Evolutionary conservation across 2,329 filamentous ascomycete genomes (phyloP).

Genomic region (Penicillium sp.): DNA sequence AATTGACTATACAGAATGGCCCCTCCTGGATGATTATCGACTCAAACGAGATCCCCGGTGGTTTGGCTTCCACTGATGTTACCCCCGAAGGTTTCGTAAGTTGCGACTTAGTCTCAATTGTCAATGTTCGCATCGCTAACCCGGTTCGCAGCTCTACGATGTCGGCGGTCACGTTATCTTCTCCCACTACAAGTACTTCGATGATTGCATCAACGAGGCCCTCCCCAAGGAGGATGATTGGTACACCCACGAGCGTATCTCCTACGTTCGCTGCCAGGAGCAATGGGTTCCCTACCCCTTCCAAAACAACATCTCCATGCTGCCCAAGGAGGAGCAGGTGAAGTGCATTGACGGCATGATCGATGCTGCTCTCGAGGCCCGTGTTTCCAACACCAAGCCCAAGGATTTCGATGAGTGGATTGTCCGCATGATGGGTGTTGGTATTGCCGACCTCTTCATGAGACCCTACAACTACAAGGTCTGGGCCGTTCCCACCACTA

Average conservation of each 20-base stretch:
- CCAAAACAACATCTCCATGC: constrained; percentile 99
- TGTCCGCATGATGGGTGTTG: constrained; percentile 81
- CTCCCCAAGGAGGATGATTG: constrained; percentile 92
- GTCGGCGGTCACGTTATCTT: constrained; percentile 98
- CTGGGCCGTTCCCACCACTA: constrained; percentile 96
- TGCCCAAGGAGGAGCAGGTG: constrained; percentile 96
- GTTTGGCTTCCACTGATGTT: constrained; percentile 91
- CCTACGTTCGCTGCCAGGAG: constrained; percentile 94
- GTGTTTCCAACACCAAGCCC: constrained; percentile 86
- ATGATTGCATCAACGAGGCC: constrained; percentile 97
- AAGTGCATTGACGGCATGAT: constrained; percentile 93
- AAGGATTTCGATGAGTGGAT: constrained; percentile 99
- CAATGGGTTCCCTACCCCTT: constrained; percentile 99
- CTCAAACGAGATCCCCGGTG: constrained; percentile 85
- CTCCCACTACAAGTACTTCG: constrained; percentile 99
- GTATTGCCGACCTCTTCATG: constrained; percentile 96
- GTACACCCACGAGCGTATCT: constrained; percentile 97
- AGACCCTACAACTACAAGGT: constrained; percentile 99
- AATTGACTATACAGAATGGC: constrained; percentile 61
- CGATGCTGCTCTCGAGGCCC: constrained; percentile 82
- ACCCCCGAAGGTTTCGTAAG: constrained; percentile 96
- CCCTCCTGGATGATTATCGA: constrained; percentile 97
- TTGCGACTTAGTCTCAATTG: constrained; percentile 33
- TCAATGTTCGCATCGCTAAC: not conserved
- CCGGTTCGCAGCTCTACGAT: constrained; percentile 75